Evolutionary conservation across 2,329 filamentous ascomycete species (phyloP).

Genomic region (Fusarium longipes): DNA sequence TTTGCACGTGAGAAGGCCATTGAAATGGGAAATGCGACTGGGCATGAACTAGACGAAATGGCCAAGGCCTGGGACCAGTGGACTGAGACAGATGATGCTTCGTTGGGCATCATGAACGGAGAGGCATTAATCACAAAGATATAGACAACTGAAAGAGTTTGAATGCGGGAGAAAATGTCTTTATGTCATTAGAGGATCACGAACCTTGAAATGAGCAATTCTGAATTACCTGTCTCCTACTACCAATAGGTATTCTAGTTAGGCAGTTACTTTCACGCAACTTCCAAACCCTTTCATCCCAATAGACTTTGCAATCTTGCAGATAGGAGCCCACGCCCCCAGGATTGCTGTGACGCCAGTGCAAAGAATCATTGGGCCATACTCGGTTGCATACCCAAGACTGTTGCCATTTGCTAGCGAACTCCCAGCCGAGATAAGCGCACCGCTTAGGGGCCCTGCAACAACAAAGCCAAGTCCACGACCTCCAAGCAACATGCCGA

Average conservation of each 20-base stretch:
- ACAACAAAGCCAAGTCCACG: slow-evolving; percentile 47
- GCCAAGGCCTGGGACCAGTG: slow-evolving; percentile 46
- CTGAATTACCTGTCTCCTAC: neutral
- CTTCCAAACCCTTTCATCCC: slow-evolving; percentile 1
- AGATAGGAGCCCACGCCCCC: slow-evolving; percentile 49
- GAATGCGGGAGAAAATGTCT: neutral
- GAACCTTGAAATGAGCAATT: neutral
- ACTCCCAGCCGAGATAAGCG: slow-evolving; percentile 43
- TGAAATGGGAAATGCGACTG: slow-evolving; percentile 42
- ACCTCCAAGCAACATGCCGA: slow-evolving; percentile 49
- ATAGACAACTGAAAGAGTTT: neutral
- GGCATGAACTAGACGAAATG: slow-evolving; percentile 45
- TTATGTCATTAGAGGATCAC: neutral
- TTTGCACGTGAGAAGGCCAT: slow-evolving; percentile 44
- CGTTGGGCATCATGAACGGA: slow-evolving; percentile 47
- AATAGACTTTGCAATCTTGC: slow-evolving; percentile 54
- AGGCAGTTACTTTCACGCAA: slow-evolving; percentile 52
- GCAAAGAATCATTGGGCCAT: slow-evolving; percentile 50
- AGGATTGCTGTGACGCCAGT: slow-evolving; percentile 48
- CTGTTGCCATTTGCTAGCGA: slow-evolving; percentile 41
- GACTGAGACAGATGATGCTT: slow-evolving; percentile 45
- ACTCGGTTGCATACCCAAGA: slow-evolving; percentile 48
- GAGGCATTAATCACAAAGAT: slow-evolving; percentile 44
- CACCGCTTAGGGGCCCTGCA: slow-evolving; percentile 47
- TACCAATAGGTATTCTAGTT: slow-evolving; percentile 52